phyloP scores from a whole-genome alignment of 176 grass and related monocot genomes.

The Ensete ventricosum region DNA sequence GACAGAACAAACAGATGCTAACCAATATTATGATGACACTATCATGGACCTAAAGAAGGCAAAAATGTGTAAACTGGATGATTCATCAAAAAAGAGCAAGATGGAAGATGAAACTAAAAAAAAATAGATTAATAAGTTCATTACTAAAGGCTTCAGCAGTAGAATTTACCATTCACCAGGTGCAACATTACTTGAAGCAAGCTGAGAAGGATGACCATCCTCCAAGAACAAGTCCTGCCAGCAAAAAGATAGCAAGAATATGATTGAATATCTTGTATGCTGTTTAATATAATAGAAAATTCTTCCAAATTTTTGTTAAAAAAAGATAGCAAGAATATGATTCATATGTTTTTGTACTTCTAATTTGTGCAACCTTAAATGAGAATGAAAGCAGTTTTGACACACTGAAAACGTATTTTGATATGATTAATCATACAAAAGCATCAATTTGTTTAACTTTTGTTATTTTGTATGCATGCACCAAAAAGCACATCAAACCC shows the following conservation, averaged over 20 bases:
- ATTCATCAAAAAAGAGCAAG: neutral
- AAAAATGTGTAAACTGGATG: neutral
- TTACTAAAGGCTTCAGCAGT: neutral
- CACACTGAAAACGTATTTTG: neutral
- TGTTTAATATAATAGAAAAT: no score
- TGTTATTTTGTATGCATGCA: no score
- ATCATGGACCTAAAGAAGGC: neutral
- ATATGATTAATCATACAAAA: neutral
- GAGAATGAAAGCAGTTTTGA: neutral
- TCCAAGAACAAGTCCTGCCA: slow-evolving; percentile 71
- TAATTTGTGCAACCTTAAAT: neutral
- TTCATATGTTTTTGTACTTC: neutral
- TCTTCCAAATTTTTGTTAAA: neutral
- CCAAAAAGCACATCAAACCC: no score
- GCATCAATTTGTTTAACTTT: no score
- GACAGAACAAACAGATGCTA: neutral
- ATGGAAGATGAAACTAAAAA: slow-evolving; percentile 16
- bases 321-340: slow-evolving; percentile 14
- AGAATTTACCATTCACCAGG: slow-evolving; percentile 60
- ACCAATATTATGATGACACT: neutral
- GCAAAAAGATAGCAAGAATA: slow-evolving; percentile 19
- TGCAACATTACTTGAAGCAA: slow-evolving; percentile 38
- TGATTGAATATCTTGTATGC: neutral
- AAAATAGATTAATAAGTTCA: neutral
- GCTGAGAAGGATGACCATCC: slow-evolving; percentile 38